A percentile compares a stretch with the other conserved stretches of the same genome.
Conservation (phyloP, 768 basidiomycete species). For the Leccinum longicurvipes region DNA sequence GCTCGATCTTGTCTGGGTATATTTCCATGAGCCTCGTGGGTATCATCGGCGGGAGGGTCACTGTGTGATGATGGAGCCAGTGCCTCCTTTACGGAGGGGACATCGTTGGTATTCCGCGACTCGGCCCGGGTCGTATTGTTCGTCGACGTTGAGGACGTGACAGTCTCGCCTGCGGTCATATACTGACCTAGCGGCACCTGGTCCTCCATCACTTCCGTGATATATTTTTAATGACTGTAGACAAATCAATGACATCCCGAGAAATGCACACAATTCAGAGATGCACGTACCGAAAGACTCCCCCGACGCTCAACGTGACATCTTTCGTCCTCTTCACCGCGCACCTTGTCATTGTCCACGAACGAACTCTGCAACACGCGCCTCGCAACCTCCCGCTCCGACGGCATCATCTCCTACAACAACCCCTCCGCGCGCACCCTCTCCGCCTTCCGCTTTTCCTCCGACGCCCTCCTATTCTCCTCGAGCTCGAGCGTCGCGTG, state of each 20-base stretch:
- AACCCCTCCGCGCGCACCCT: conserved; percentile 51
- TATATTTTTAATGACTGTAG: conserved; percentile 45
- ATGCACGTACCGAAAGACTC: conserved; percentile 56
- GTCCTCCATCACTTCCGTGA: conserved; percentile 46
- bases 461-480: conserved; percentile 45
- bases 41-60: too few relatives aligned
- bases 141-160: conserved; percentile 15
- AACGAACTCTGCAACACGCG: conserved; percentile 68
- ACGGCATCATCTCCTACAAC: conserved; percentile 51
- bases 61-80: conserved; percentile 7
- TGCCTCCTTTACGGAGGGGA: too few relatives aligned
- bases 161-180: conserved; percentile 25
- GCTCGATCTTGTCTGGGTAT: too few relatives aligned
- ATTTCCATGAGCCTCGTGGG: too few relatives aligned
- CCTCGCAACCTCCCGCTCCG: conserved; percentile 65
- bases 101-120: too few relatives aligned
- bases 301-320: conserved; percentile 54
- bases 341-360: conserved; percentile 40
- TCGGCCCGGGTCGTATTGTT: neutral
- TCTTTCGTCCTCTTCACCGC: too few relatives aligned
- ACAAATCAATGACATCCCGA: neutral
- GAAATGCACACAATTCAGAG: too few relatives aligned
- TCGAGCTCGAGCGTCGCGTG: conserved; percentile 62
- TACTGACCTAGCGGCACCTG: conserved; percentile 42
- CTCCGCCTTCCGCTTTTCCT: conserved; percentile 59